phyloP scores from a whole-genome alignment of 1,284 basidiomycete genomes.

The Mrakiaceae sp. region DNA sequence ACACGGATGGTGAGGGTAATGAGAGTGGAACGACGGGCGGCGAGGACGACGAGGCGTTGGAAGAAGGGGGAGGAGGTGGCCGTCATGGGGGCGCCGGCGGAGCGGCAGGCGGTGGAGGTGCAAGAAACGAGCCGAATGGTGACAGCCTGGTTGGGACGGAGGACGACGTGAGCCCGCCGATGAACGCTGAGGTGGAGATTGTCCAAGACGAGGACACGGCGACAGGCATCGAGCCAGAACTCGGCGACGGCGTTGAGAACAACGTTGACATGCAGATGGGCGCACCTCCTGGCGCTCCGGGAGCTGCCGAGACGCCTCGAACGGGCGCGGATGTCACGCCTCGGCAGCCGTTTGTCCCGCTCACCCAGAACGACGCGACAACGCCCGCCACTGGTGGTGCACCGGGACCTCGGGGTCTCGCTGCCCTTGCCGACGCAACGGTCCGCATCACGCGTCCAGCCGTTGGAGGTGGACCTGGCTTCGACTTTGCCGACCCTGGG shows the following conservation, averaged over 20 bases:
- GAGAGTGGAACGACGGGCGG: constrained; percentile 18
- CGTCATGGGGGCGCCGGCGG: background rate
- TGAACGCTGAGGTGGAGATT: constrained; percentile 18
- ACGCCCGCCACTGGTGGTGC: constrained; percentile 2
- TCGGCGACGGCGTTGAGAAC: constrained; percentile 26
- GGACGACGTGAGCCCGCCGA: constrained; percentile 3
- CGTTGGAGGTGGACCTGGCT: background rate
- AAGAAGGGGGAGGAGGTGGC: background rate
- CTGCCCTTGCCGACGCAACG: background rate
- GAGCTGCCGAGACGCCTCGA: constrained; percentile 38
- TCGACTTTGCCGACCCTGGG: background rate
- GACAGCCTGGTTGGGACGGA: background rate
- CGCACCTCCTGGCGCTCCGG: constrained; percentile 67
- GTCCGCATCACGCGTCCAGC: background rate
- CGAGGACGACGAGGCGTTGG: constrained; percentile 12
- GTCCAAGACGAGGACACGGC: constrained; percentile 37
- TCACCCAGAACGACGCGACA: background rate
- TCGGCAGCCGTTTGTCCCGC: constrained; percentile 28
- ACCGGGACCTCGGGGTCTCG: constrained; percentile 1
- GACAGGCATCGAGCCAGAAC: constrained; percentile 20
- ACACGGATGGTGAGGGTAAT: constrained; percentile 12
- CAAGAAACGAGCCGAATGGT: too few relatives aligned
- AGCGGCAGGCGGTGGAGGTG: background rate
- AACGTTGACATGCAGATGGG: constrained; percentile 75
- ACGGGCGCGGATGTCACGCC: constrained; percentile 36